Conservation (phyloP, 441 rosid genomes). For the Raphanus hybrid region DNA sequence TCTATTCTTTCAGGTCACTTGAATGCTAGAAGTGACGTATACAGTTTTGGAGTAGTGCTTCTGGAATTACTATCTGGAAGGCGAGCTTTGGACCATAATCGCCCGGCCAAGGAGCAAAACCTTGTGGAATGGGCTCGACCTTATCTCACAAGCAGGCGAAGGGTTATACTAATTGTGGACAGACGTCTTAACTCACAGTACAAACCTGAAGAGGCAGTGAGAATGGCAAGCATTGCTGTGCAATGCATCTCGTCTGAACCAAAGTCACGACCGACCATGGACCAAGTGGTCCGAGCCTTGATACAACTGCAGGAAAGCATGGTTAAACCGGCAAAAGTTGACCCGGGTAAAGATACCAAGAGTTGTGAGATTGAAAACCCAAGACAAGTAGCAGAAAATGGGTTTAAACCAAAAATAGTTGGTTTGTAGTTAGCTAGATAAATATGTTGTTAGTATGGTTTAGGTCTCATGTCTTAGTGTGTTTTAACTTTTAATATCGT, state of each 20-base stretch:
- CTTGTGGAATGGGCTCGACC: conserved; percentile 93
- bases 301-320: conserved; percentile 54
- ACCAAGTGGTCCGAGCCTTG: conserved; percentile 60
- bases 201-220: conserved; percentile 52
- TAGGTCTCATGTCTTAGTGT: no score
- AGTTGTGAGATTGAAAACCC: conserved; percentile 24
- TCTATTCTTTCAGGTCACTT: conserved; percentile 57
- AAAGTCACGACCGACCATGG: conserved; percentile 67
- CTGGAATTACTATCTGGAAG: conserved; percentile 80
- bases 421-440: conserved; percentile 25
- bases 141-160: conserved; percentile 70
- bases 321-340: conserved; percentile 17
- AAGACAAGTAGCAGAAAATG: conserved; percentile 26
- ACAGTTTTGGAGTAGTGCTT: conserved; percentile 90
- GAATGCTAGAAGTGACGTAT: conserved; percentile 75
- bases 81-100: conserved; percentile 76
- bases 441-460: no score
- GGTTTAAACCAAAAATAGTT: conserved; percentile 25
- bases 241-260: conserved; percentile 73
- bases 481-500: no score
- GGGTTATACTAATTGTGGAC: conserved; percentile 66
- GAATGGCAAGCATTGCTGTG: conserved; percentile 59
- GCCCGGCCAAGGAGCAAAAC: conserved; percentile 71
- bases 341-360: conserved; percentile 31
- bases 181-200: conserved; percentile 72